Percentiles rank a stretch among this genome's conserved stretches.
Conservation (phyloP, 2,329 filamentous ascomycete species). For the Lasiodiplodia hormozganensis region DNA sequence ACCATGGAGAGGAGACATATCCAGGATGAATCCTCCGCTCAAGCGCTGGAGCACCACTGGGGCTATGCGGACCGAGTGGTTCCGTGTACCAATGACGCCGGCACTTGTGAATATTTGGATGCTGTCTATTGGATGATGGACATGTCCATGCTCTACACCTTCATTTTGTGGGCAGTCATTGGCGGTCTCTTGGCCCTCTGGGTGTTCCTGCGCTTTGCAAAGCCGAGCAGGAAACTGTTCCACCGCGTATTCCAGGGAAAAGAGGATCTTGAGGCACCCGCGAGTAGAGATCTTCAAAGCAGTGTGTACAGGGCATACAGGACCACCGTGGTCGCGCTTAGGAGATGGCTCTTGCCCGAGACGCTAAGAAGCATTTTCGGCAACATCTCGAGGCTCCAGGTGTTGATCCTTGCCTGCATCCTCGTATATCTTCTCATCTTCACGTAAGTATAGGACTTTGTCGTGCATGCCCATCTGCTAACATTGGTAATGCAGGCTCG, state of each 20-base stretch:
- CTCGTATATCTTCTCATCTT: constrained; percentile 70
- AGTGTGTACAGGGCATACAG: constrained; percentile 38
- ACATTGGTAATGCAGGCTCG: constrained; percentile 49
- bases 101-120: constrained; percentile 66
- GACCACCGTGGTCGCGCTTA: constrained; percentile 51
- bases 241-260: constrained; percentile 28
- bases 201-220: constrained; percentile 44
- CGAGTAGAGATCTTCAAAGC: constrained; percentile 33
- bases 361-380: constrained; percentile 66
- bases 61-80: constrained; percentile 61
- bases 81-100: constrained; percentile 64
- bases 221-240: constrained; percentile 34
- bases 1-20: constrained; percentile 49
- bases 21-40: constrained; percentile 53
- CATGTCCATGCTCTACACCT: constrained; percentile 61
- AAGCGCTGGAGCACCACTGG: constrained; percentile 58
- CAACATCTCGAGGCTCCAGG: constrained; percentile 71
- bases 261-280: constrained; percentile 35
- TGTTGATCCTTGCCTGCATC: constrained; percentile 66
- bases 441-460: constrained; percentile 50
- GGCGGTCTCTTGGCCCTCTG: constrained; percentile 56
- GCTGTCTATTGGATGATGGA: constrained; percentile 62
- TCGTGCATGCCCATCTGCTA: neutral
- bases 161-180: constrained; percentile 64
- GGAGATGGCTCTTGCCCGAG: constrained; percentile 68